Evolutionary conservation across 805 yeast species (phyloP), one percentile per base, ranked within the genome.

Genomic region (Tetrapisispora arboricola): DNA sequence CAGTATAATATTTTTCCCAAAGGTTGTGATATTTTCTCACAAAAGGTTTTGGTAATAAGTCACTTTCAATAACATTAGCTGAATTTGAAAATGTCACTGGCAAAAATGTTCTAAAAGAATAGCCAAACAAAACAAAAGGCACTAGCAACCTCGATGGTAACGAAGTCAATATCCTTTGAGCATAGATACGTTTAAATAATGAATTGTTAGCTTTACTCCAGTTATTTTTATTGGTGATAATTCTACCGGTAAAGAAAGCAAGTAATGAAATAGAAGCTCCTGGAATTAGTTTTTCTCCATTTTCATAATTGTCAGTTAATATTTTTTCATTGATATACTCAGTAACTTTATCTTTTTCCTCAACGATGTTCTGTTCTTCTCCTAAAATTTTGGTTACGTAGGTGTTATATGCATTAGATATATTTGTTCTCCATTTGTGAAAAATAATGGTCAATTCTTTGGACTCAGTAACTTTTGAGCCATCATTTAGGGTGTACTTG

Each of bases 211-310:
- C 8, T 18, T 22, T 13, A 5, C 27, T 20, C 60, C 60, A 57
- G 36, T 57, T 57, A 12, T 39, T 39, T 31, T 43, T 53, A 36
- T 51, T 55, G 15, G 50, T 48, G 16, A 57, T 15, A 3, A 61
- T 54, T 28, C 55, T 50, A 4, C 63, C 61, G 10, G 49, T 42
- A 40, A 49, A 53, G 34, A 53, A 57, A 4, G 58, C 55, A 11
- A 60, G 56, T 1, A 56, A 39, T 1, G 64, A 49, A 4, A 50
- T 27, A 11, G 53, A 43, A 5, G 55, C 19, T 7, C 60, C 50
- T 3, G 63, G 61, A 6, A 57, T 54, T 4, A 58, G 19, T 8
- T 45, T 32, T 27, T 54, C 50, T 12, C 46, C 36, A 29, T 43
- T 49, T 39, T 60, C 65, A 18, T 36, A 28, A 8, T 42, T 29